phyloP scores from a whole-genome alignment of 164 flowering plant genomes.

The Macadamia integrifolia region DNA sequence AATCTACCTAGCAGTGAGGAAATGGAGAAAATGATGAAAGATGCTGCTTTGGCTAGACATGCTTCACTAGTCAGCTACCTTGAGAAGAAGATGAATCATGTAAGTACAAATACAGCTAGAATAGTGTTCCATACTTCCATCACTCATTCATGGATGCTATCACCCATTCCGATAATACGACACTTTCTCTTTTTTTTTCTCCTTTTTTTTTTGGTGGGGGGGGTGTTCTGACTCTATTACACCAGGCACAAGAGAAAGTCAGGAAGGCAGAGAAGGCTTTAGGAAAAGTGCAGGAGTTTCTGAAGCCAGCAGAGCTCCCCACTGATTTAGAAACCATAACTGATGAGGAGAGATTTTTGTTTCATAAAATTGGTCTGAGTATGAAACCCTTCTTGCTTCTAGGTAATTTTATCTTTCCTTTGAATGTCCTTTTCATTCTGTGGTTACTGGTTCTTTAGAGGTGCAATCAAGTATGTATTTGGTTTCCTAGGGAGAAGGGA shows the following conservation, averaged over 20 bases:
- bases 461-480: background rate
- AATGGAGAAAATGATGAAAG: conserved; percentile 58
- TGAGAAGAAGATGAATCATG: conserved; percentile 53
- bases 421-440: background rate
- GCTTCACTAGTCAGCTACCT: conserved; percentile 58
- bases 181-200: background rate
- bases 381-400: conserved; percentile 80
- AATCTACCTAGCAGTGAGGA: conserved; percentile 47
- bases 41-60: conserved; percentile 46
- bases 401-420: conserved; percentile 41
- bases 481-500: conserved; percentile 61
- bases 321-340: conserved; percentile 76
- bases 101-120: conserved; percentile 27
- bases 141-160: no score
- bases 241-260: conserved; percentile 64
- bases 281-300: conserved; percentile 52
- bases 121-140: no score
- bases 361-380: conserved; percentile 83
- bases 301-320: conserved; percentile 67
- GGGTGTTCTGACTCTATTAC: conserved; percentile 4
- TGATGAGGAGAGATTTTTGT: conserved; percentile 80
- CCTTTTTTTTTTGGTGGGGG: background rate
- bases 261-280: conserved; percentile 67
- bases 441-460: background rate
- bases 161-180: no score